Evolutionary conservation across 2,329 filamentous ascomycete genomes (phyloP).

Genomic region (Colletotrichum lindemuthianum): DNA sequence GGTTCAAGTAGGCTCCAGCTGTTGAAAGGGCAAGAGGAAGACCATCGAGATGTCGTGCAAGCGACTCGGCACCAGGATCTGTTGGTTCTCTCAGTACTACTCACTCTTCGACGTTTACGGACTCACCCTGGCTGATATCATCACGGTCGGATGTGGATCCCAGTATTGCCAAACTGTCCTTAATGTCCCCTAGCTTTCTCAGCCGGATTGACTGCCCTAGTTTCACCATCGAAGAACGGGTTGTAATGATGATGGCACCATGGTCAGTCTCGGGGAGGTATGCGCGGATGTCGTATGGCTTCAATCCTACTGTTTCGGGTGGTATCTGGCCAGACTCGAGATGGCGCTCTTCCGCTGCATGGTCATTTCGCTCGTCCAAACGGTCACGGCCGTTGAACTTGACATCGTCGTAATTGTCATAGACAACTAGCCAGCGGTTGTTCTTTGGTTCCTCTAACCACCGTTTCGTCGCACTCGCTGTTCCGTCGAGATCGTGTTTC

Average conservation of each 20-base stretch:
- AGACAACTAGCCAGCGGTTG: constrained; percentile 50
- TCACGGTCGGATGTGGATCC: constrained; percentile 41
- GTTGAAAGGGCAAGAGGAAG: constrained; percentile 57
- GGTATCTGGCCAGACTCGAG: constrained; percentile 4
- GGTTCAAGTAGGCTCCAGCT: constrained; percentile 54
- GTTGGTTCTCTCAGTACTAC: background rate
- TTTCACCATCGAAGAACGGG: constrained; percentile 45
- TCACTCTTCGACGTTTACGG: constrained; percentile 11
- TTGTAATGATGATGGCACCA: constrained; percentile 54
- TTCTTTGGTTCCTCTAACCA: constrained; percentile 50
- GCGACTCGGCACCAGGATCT: constrained; percentile 44
- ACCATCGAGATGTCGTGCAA: constrained; percentile 51
- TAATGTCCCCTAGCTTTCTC: constrained; percentile 43
- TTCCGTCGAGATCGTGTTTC: constrained; percentile 41
- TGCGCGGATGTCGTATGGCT: constrained; percentile 44
- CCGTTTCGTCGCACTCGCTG: constrained; percentile 45
- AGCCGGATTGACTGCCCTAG: constrained; percentile 46
- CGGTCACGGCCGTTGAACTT: constrained; percentile 36
- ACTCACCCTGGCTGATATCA: constrained; percentile 41
- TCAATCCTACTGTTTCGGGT: background rate
- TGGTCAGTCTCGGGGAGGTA: constrained; percentile 47
- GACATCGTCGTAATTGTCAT: constrained; percentile 54
- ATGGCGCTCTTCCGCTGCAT: background rate
- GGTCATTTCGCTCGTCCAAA: background rate
- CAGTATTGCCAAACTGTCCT: constrained; percentile 46